Percentiles rank a stretch among this genome's conserved stretches.
Evolutionary conservation across 371 early-diverging fungal species (phyloP).

Genomic region (Phascolomyces articulosus): DNA sequence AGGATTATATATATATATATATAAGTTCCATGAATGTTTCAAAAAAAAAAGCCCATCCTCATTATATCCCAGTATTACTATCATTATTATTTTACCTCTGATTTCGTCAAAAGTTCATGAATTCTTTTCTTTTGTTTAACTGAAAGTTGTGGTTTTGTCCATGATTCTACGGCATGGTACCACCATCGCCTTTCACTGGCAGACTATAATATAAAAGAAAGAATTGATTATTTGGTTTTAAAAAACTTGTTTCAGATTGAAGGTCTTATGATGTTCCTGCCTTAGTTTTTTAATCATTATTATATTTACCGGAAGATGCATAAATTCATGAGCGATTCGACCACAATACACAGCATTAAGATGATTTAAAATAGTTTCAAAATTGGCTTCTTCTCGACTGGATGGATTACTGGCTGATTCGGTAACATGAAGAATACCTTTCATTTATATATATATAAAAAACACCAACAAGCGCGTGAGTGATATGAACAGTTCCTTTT

Average conservation of each 20-base stretch:
- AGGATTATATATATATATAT: no score
- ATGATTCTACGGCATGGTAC: constrained; percentile 83
- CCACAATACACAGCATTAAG: constrained; percentile 82
- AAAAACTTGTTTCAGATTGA: not conserved
- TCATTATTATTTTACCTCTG: constrained; percentile 58
- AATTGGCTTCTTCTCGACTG: constrained; percentile 57
- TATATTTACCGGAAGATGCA: constrained; percentile 78
- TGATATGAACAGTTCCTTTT: no score
- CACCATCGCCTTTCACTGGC: constrained; percentile 90
- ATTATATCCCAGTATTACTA: no score
- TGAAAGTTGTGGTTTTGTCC: constrained; percentile 56
- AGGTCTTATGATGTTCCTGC: no score
- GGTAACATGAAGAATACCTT: constrained; percentile 82
- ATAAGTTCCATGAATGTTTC: no score
- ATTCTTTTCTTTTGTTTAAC: constrained; percentile 73
- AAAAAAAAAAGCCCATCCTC: no score
- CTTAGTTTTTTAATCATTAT: not conserved
- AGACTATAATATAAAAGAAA: constrained; percentile 49
- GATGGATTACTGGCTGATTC: constrained; percentile 46
- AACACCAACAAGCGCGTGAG: not conserved
- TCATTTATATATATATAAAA: not conserved
- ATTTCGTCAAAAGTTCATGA: constrained; percentile 72
- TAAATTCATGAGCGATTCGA: constrained; percentile 92
- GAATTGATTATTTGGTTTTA: not conserved
- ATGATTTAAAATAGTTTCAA: constrained; percentile 73